These are phyloP conservation scores for Achaetomiella virescens DNA, from an alignment of 495 filamentous ascomycete species.

Conservation along the genomic window DNA sequence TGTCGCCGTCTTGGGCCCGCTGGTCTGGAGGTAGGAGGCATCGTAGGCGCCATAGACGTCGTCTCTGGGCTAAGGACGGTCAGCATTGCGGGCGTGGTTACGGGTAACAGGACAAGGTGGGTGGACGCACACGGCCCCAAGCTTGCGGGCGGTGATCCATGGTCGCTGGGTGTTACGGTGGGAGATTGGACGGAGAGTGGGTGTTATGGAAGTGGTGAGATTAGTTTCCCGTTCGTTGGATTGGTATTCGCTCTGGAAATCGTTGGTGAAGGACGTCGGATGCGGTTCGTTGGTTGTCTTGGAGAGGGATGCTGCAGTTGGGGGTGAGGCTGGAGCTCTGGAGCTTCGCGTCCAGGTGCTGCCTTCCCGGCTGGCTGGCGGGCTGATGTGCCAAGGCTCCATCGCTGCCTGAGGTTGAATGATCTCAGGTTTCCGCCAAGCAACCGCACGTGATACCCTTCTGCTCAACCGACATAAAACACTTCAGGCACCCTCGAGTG, in stretches of 20 bases:
- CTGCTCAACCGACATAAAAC: constrained; percentile 13
- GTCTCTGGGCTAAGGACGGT: constrained; percentile 66
- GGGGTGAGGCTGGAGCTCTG: constrained; percentile 27
- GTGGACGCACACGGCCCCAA: constrained; percentile 81
- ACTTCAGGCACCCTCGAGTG: not conserved
- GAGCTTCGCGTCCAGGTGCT: constrained; percentile 38
- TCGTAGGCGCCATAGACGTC: constrained; percentile 95
- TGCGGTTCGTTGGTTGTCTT: constrained; percentile 15
- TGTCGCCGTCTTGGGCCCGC: constrained; percentile 73
- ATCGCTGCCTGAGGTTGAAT: not conserved
- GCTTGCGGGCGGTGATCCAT: constrained; percentile 97
- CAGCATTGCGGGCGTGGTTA: constrained; percentile 3
- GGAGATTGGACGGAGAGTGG: constrained; percentile 5
- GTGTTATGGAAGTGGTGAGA: constrained; percentile 7
- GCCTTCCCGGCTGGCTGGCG: constrained; percentile 22
- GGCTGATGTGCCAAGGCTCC: constrained; percentile 17
- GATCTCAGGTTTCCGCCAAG: not conserved
- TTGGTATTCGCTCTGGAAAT: not conserved
- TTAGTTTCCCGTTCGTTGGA: not conserved
- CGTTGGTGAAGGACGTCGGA: not conserved
- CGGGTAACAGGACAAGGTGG: constrained; percentile 4
- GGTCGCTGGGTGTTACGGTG: constrained; percentile 5
- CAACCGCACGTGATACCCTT: constrained; percentile 30
- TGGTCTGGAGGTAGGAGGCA: constrained; percentile 65
- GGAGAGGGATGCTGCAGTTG: constrained; percentile 11